These are phyloP conservation scores for Emmonsiellopsis sp. DNA, from an alignment of 2,329 filamentous ascomycete genomes.

Conservation along the genomic window DNA sequence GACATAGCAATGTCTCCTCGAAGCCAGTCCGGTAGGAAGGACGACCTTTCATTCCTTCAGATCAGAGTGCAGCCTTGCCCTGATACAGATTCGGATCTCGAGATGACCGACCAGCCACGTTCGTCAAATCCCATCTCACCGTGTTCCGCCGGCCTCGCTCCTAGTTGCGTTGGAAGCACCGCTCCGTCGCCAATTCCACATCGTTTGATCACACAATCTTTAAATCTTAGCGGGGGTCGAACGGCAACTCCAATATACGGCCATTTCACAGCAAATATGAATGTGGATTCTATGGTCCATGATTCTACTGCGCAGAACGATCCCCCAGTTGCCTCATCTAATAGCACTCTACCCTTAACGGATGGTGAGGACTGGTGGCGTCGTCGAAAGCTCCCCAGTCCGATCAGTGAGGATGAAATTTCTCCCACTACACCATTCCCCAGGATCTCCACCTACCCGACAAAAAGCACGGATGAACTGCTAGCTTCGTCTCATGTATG, in stretches of 20 bases:
- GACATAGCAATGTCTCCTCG: background rate
- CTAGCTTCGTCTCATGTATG: no score
- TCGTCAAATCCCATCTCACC: constrained; percentile 14
- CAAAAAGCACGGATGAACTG: background rate
- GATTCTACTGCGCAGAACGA: background rate
- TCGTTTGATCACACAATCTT: constrained; percentile 20
- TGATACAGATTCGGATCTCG: constrained; percentile 22
- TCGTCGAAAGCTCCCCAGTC: constrained; percentile 28
- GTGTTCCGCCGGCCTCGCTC: constrained; percentile 15
- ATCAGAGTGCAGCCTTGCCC: constrained; percentile 4
- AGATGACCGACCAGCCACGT: constrained; percentile 17
- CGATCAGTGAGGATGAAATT: constrained; percentile 30
- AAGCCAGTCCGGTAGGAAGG: background rate
- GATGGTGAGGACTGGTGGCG: constrained; percentile 8
- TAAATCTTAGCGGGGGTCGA: constrained; percentile 23
- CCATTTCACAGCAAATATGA: constrained; percentile 20
- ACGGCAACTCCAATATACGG: constrained; percentile 22
- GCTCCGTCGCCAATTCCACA: constrained; percentile 24
- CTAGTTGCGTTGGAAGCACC: constrained; percentile 10
- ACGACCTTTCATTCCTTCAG: constrained; percentile 2
- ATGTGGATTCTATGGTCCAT: constrained; percentile 10
- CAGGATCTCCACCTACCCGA: background rate
- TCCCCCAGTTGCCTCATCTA: background rate
- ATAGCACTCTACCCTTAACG: background rate
- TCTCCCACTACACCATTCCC: constrained; percentile 1